Evolutionary conservation across 257 asterid genomes (phyloP).

Genomic region (Perilla frutescens): DNA sequence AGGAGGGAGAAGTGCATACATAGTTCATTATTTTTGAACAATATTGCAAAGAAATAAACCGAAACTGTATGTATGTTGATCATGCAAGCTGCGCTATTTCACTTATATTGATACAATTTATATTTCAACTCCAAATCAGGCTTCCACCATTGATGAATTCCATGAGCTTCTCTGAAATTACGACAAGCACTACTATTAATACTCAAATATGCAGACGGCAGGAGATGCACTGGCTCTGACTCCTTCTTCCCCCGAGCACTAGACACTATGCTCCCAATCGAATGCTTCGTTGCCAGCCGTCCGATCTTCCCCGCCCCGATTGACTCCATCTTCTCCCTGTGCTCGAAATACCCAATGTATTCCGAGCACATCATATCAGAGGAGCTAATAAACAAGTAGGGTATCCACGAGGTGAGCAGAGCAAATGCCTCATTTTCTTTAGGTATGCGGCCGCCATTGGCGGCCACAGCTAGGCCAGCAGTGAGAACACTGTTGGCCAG

Average conservation of each 20-base stretch:
- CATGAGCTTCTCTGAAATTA: conserved; percentile 56
- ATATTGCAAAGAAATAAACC: not conserved
- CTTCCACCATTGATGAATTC: conserved; percentile 77
- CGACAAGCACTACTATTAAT: conserved; percentile 38
- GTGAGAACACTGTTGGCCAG: conserved; percentile 55
- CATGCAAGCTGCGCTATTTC: not conserved
- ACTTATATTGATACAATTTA: conserved; percentile 51
- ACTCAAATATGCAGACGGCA: conserved; percentile 65
- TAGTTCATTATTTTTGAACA: no score
- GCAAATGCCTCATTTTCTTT: conserved; percentile 43
- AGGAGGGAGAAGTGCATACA: no score
- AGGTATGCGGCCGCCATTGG: conserved; percentile 26
- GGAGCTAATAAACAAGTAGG: conserved; percentile 62
- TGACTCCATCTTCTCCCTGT: conserved; percentile 59
- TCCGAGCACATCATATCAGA: conserved; percentile 61
- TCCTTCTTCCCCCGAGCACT: conserved; percentile 53
- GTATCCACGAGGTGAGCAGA: conserved; percentile 58
- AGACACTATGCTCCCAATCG: conserved; percentile 57
- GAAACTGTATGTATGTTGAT: no score
- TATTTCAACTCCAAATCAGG: conserved; percentile 46
- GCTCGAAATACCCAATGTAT: conserved; percentile 64
- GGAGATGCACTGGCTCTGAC: conserved; percentile 57
- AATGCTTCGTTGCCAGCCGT: conserved; percentile 59
- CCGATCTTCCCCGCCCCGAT: conserved; percentile 60
- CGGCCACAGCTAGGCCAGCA: conserved; percentile 63